A percentile compares a stretch with the other conserved stretches of the same genome.
Conservation (phyloP, 2,329 filamentous ascomycete species). For the Ophiostoma sp. region DNA sequence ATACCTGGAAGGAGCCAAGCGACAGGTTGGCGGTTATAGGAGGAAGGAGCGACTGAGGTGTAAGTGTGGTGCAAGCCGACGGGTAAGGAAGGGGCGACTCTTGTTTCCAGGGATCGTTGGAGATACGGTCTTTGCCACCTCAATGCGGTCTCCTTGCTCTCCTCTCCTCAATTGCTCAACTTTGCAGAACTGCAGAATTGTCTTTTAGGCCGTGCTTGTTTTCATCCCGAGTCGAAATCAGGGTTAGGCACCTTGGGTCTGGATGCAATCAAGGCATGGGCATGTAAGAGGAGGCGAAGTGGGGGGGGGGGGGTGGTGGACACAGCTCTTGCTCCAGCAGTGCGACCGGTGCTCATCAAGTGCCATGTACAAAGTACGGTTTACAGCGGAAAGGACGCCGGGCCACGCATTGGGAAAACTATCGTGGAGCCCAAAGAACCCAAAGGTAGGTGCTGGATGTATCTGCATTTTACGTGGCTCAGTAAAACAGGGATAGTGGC, state of each 20-base stretch:
- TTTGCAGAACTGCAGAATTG: neutral
- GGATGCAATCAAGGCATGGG: conserved; percentile 14
- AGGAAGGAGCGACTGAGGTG: neutral
- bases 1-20: neutral
- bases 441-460: neutral
- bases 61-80: conserved; percentile 1
- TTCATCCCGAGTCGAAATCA: conserved; percentile 16
- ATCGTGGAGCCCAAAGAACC: conserved; percentile 3
- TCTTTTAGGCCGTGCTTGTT: neutral
- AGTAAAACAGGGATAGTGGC: conserved; percentile 13
- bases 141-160: neutral
- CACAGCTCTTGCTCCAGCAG: neutral
- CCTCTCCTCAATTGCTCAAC: neutral
- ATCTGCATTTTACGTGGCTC: conserved; percentile 6
- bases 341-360: neutral
- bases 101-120: conserved; percentile 10
- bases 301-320: conserved; percentile 11
- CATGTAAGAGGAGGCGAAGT: conserved; percentile 16
- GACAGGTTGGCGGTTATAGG: neutral
- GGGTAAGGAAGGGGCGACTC: neutral
- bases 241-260: conserved; percentile 2
- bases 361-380: conserved; percentile 2
- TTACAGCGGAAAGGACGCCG: neutral
- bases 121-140: conserved; percentile 8
- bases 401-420: neutral